Conservation (phyloP, 495 filamentous ascomycete species). For the Endocarpon pusillum region DNA sequence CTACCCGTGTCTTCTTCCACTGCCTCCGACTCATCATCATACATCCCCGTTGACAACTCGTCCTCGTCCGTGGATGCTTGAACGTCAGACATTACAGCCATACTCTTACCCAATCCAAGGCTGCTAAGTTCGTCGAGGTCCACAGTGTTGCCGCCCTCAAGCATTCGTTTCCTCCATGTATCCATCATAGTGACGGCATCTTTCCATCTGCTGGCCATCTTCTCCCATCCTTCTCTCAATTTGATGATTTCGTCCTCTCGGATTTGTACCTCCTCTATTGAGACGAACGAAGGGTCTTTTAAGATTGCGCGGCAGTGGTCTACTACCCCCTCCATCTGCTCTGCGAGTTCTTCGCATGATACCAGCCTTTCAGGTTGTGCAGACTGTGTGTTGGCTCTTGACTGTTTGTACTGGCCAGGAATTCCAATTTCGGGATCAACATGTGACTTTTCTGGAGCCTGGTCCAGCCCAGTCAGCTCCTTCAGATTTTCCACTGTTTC, state of each 20-base stretch:
- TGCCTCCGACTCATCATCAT: too few species aligned
- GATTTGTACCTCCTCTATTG: slow-evolving; percentile 82
- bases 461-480: slow-evolving; percentile 61
- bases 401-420: slow-evolving; percentile 19
- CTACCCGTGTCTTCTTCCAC: too few species aligned
- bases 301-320: slow-evolving; percentile 66
- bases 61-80: too few species aligned
- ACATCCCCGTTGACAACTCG: too few species aligned
- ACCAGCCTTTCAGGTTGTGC: slow-evolving; percentile 32
- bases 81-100: too few species aligned
- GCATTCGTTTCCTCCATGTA: slow-evolving; percentile 74
- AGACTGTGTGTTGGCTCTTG: too few species aligned
- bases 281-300: slow-evolving; percentile 90
- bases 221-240: slow-evolving; percentile 71
- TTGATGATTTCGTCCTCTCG: slow-evolving; percentile 78
- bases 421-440: slow-evolving; percentile 20
- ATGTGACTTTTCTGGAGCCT: slow-evolving; percentile 26
- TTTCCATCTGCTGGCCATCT: slow-evolving; percentile 78
- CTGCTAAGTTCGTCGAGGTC: slow-evolving; percentile 55
- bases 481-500: slow-evolving; percentile 53
- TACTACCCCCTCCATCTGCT: slow-evolving; percentile 55
- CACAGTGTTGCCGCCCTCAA: slow-evolving; percentile 58
- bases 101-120: background rate
- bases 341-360: slow-evolving; percentile 54
- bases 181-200: slow-evolving; percentile 85